Conservation (phyloP, 305 asterid species). For the Rubia peregrina region DNA sequence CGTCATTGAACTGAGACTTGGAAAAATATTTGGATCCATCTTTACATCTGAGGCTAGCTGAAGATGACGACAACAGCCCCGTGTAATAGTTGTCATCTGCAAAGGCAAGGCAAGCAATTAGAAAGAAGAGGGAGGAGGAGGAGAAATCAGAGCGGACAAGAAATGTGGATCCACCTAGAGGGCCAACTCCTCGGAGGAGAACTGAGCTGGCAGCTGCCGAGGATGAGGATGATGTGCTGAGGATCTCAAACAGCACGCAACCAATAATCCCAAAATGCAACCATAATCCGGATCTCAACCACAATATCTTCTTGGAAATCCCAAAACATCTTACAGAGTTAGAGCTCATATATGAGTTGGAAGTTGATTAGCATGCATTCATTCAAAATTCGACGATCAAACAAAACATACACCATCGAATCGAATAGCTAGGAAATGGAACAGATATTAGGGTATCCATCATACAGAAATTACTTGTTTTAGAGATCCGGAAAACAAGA, state of each 20-base stretch:
- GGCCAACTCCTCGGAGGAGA: conserved; percentile 5
- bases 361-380: neutral
- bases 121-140: neutral
- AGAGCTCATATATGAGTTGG: too few species aligned
- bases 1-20: conserved; percentile 78
- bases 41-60: conserved; percentile 59
- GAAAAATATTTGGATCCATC: conserved; percentile 71
- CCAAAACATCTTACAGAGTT: neutral
- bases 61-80: conserved; percentile 36
- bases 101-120: neutral
- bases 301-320: neutral
- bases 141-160: neutral
- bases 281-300: neutral
- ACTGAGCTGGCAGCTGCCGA: neutral
- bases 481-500: too few species aligned
- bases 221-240: neutral
- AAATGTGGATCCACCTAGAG: neutral
- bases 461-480: too few species aligned
- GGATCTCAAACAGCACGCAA: neutral
- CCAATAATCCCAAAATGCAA: neutral
- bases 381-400: too few species aligned
- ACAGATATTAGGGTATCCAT: too few species aligned
- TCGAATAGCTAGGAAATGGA: too few species aligned
- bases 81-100: conserved; percentile 71
- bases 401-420: too few species aligned